Percentiles rank a stretch among this genome's conserved stretches.
phyloP scores from a whole-genome alignment of 164 flowering plant species.

The Annona squamosa region DNA sequence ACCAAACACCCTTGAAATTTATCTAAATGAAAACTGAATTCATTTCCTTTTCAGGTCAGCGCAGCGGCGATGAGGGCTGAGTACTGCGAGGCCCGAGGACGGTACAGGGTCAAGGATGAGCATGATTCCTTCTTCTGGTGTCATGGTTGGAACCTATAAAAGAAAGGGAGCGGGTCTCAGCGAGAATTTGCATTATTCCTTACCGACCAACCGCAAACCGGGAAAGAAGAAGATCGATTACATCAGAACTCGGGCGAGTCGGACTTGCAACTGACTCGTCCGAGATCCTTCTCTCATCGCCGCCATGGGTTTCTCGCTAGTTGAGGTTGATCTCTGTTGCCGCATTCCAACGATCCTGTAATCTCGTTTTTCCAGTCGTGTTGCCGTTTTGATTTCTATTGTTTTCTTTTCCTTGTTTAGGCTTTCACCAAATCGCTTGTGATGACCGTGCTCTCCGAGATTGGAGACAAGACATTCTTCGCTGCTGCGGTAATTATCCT shows the following conservation, averaged over 20 bases:
- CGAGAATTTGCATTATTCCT: too few relatives aligned
- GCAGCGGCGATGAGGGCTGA: too few relatives aligned
- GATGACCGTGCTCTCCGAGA: conserved; percentile 88
- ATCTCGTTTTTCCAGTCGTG: not conserved
- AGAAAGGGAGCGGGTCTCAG: too few relatives aligned
- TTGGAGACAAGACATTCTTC: conserved; percentile 92
- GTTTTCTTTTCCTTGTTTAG: conserved; percentile 23
- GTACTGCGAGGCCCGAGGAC: too few relatives aligned
- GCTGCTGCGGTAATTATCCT: conserved; percentile 74
- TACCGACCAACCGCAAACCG: too few relatives aligned
- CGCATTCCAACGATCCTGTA: not conserved
- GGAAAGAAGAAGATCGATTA: too few relatives aligned
- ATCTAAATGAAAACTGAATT: too few relatives aligned
- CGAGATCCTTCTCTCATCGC: not conserved
- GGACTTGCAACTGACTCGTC: not conserved
- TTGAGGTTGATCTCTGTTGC: conserved; percentile 6
- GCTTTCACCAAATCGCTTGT: conserved; percentile 86
- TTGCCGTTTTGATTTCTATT: not conserved
- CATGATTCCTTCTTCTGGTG: too few relatives aligned
- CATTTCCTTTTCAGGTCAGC: too few relatives aligned
- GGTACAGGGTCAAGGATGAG: too few relatives aligned
- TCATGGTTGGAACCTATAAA: too few relatives aligned
- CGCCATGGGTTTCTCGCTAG: conserved; percentile 7
- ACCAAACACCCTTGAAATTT: too few relatives aligned
- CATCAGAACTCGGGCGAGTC: conserved; percentile 4